Evolutionary conservation across 352 stramenopile species (phyloP).

Genomic region (Globisporangium okanoganense): DNA sequence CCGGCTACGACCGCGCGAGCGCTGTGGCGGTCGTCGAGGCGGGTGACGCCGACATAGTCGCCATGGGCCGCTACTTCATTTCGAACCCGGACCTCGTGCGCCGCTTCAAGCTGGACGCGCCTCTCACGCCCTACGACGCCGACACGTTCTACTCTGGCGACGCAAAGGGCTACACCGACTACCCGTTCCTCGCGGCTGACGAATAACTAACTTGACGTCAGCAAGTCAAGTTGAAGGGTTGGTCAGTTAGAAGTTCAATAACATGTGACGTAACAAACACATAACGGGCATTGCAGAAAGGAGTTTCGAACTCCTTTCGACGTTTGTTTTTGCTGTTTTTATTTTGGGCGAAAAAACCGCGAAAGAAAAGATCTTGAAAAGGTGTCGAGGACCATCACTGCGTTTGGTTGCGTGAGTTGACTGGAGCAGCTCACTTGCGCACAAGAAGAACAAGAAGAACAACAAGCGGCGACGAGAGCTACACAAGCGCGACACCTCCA

Average conservation of each 20-base stretch:
- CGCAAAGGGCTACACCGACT: constrained; percentile 31
- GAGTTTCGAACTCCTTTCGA: neutral
- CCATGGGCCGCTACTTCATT: constrained; percentile 48
- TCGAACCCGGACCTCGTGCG: constrained; percentile 47
- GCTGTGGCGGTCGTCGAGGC: constrained; percentile 22
- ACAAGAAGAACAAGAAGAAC: neutral
- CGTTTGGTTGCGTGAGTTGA: neutral
- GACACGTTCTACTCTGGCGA: constrained; percentile 26
- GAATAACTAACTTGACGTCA: no score
- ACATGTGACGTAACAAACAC: no score
- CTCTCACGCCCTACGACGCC: constrained; percentile 26
- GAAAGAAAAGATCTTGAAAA: neutral
- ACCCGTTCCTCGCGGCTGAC: constrained; percentile 14
- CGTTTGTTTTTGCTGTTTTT: neutral
- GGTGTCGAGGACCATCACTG: neutral
- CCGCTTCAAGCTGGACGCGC: constrained; percentile 22
- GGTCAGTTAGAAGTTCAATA: neutral
- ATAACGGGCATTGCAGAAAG: no score
- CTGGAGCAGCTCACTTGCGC: neutral
- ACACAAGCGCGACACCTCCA: neutral
- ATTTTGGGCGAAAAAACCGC: neutral
- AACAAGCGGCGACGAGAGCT: neutral
- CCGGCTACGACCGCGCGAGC: constrained; percentile 28
- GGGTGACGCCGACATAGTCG: constrained; percentile 33
- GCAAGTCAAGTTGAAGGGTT: neutral